Percentiles rank a stretch among this genome's conserved stretches.
Conservation (phyloP, 2,329 filamentous ascomycete genomes). For the Exophiala calicioides region DNA sequence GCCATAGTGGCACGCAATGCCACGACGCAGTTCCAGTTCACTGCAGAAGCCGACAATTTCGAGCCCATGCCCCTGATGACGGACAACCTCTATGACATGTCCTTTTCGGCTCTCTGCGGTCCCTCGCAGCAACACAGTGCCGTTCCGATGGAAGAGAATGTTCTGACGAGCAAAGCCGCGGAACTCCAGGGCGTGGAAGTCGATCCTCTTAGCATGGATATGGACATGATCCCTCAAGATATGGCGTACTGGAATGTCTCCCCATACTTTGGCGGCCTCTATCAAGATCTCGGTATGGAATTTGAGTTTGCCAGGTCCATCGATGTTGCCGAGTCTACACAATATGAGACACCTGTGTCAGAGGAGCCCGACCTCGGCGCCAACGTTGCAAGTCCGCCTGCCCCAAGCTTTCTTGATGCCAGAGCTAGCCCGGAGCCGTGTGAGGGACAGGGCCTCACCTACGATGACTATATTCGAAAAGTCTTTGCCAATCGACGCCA, state of each 20-base stretch:
- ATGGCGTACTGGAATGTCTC: too few relatives aligned
- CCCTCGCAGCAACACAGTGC: constrained; percentile 3
- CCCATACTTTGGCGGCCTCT: too few relatives aligned
- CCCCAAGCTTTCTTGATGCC: background rate
- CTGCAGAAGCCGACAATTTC: background rate
- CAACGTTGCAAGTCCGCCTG: constrained; percentile 34
- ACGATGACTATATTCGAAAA: background rate
- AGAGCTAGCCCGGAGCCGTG: constrained; percentile 2
- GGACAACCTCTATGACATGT: background rate
- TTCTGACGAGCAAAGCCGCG: background rate
- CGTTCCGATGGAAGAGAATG: too few relatives aligned
- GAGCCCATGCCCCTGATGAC: background rate
- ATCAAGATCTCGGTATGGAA: too few relatives aligned
- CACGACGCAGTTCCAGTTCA: background rate
- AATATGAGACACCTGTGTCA: background rate
- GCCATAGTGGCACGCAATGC: background rate
- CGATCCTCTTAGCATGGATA: too few relatives aligned
- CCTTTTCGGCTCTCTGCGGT: background rate
- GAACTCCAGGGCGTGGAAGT: too few relatives aligned
- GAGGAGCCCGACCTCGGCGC: constrained; percentile 61
- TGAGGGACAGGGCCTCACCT: constrained; percentile 1
- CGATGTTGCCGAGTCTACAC: background rate
- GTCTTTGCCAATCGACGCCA: background rate
- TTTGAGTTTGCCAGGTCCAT: too few relatives aligned
- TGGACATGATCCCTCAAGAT: too few relatives aligned